Evolutionary conservation across 2,329 filamentous ascomycete genomes (phyloP), one percentile per base, ranked within the genome.

Genomic region (Cercospora sp.): DNA sequence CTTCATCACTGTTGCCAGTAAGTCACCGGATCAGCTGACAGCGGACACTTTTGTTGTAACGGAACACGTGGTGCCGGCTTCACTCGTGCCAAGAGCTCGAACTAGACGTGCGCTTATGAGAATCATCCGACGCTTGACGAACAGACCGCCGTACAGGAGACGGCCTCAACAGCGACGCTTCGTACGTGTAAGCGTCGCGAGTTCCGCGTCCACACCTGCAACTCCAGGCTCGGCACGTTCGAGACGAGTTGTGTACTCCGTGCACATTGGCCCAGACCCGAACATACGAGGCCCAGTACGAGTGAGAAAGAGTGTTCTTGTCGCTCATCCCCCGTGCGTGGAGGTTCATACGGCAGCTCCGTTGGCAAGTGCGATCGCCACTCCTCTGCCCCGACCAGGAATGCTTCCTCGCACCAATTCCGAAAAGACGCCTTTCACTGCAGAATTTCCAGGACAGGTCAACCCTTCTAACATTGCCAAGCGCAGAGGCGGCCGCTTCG

Each of bases 401-500:
- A 51, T 51, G 20, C 23, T 58, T 30, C 6, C 13, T 33, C 26
- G 30, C 28, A 58, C 53, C 20, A 28, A 23, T 58, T 58, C 53
- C 18, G 53, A 36, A 42, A 20, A 45, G 16, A 61, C 66, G 28
- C 55, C 62, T 31, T 28, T 28, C n/a, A 51, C 60, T 18, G 45
- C 23, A n/a, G 57, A 68, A 9, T 68, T 65, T 31, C 66, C 63
- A 16, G 63, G 59, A 16, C 66, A 68, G 36, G 62, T 68, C 45
- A 68, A 68, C 51, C 66, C 62, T 13, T 31, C 26, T 12, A 23
- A 51, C 12, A 20, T 66, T 28, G 51, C 45, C 33, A 31, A 33
- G 30, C 53, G 53, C n/a, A 30, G 26, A 31, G 53, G 30, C 13
- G 53, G 26, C 9, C 26, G 30, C n/a, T 58, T 18, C 8, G 3